Evolutionary conservation across 495 filamentous ascomycete species (phyloP).

Genomic region (Trichocladium antarcticum): DNA sequence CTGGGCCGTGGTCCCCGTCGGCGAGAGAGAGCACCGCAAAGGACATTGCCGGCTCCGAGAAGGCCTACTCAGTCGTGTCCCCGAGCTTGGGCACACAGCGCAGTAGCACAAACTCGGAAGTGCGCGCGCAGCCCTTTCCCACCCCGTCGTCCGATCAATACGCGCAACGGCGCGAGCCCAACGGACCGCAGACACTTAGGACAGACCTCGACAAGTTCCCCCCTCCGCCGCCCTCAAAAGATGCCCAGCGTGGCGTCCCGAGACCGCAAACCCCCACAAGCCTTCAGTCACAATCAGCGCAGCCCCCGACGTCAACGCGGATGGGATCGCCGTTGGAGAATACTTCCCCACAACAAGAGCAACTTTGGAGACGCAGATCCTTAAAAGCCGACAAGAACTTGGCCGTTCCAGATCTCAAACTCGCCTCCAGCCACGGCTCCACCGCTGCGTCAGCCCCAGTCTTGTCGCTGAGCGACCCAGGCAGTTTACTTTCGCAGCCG

Average conservation of each 20-base stretch:
- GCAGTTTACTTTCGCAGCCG: slow-evolving; percentile 3
- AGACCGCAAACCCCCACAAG: slow-evolving; percentile 13
- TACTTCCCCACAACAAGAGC: slow-evolving; percentile 26
- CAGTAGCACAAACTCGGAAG: slow-evolving; percentile 2
- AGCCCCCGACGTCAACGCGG: slow-evolving; percentile 10
- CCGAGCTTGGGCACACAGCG: slow-evolving; percentile 9
- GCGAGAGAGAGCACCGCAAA: slow-evolving; percentile 22
- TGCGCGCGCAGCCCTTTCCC: slow-evolving; percentile 1
- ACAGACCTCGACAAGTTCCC: slow-evolving; percentile 17
- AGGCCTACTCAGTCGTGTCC: slow-evolving; percentile 27
- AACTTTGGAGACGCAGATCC: slow-evolving; percentile 40
- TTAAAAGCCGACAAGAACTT: slow-evolving; percentile 31
- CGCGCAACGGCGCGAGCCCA: slow-evolving; percentile 12
- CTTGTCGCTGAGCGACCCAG: slow-evolving; percentile 4
- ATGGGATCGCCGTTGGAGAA: slow-evolving; percentile 9
- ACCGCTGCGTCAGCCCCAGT: slow-evolving; percentile 25
- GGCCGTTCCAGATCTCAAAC: slow-evolving; percentile 34
- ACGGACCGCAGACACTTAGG: not conserved
- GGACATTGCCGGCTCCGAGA: slow-evolving; percentile 27
- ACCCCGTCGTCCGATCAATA: slow-evolving; percentile 16
- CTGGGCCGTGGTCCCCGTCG: slow-evolving; percentile 23
- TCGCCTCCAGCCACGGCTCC: slow-evolving; percentile 35
- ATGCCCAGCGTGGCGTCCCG: slow-evolving; percentile 9
- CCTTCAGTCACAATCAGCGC: slow-evolving; percentile 6
- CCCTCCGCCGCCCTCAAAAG: slow-evolving; percentile 33